Percentiles rank a stretch among this genome's conserved stretches.
Conservation (phyloP, 1,139 yeast genomes). For the Zygosaccharomyces sapae region DNA sequence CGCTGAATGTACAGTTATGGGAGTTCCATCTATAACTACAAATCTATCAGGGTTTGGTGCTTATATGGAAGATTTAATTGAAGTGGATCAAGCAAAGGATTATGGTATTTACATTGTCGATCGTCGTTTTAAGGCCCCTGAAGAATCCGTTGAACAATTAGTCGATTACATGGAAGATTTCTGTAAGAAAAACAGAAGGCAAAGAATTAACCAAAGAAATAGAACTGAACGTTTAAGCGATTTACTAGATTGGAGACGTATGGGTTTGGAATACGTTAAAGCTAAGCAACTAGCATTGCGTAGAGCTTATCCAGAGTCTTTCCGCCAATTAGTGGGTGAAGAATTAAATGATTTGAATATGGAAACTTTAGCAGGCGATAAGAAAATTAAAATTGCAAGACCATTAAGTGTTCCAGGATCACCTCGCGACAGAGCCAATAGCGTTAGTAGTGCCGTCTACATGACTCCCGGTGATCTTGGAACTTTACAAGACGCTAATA, state of each 20-base stretch:
- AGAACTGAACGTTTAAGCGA: conserved; percentile 93
- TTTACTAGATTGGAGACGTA: conserved; percentile 92
- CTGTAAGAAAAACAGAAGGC: conserved; percentile 85
- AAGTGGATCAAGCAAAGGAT: conserved; percentile 71
- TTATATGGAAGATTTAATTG: conserved; percentile 96
- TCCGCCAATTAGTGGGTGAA: conserved; percentile 48
- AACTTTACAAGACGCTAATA: conserved; percentile 85
- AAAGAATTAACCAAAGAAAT: conserved; percentile 95
- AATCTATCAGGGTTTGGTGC: conserved; percentile 97
- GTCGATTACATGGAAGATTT: conserved; percentile 88
- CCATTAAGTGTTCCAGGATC: conserved; percentile 98
- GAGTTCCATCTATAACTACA: conserved; percentile 97
- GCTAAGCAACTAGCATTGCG: conserved; percentile 89
- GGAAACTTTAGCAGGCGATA: conserved; percentile 32
- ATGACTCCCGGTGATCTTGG: conserved; percentile 99
- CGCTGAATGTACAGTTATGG: conserved; percentile 99
- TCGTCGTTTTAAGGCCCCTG: conserved; percentile 88
- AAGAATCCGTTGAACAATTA: conserved; percentile 89
- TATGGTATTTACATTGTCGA: conserved; percentile 97
- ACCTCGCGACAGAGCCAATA: conserved; percentile 53
- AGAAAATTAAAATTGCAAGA: conserved; percentile 69
- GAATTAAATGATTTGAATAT: conserved; percentile 31
- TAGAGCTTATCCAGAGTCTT: conserved; percentile 89
- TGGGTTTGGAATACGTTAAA: conserved; percentile 94
- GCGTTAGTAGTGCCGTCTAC: conserved; percentile 43